Evolutionary conservation across 495 filamentous ascomycete species (phyloP), one percentile per base, ranked within the genome.

Genomic region (Penicillium maclennaniae): DNA sequence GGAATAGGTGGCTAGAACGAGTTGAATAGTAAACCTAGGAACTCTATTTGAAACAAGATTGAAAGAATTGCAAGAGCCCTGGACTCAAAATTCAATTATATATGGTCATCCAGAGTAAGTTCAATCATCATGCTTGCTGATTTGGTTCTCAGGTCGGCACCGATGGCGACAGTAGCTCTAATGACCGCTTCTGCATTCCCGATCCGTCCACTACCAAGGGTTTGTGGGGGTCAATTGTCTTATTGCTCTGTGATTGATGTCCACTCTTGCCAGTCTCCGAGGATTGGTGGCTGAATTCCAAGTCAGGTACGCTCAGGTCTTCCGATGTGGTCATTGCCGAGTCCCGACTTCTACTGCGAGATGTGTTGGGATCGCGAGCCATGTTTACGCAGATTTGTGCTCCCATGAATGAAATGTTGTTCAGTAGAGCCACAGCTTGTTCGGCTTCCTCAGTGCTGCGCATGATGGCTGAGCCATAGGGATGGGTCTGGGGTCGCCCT

Each of bases 171-270:
- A 59, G 40, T 34, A 51, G 31, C 37, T 53, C 54, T 42, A 56
- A 54, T 28, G 56, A 57, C 47, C 20, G 47, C 9, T 44, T 53
- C 53, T 42, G 47, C 15, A 55, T 20, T 7, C 70, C 69, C 21
- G 70, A 74, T 10, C 72, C 72, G 56, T 75, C 72, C 17, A 75
- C 65, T 1, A 75, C 72, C 20, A 75, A 41, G 6, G 72, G 72
- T 44, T 62, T 61, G 37, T 53, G 58, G 23, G 43, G 50, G 20
- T 62, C 62, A 15, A 34, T 17, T 6, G 38, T 4, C 38, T 56
- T 61, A 8, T 40, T 47, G 34, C 6, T 4, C 23, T n/a, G 16
- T n/a, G 17, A 17, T 37, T 43, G 36, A n/a, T 49, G 17, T 12
- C 19, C 40, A 45, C 16, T 40, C 12, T 48, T 31, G 23, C 23